Evolutionary conservation across 1,284 basidiomycete genomes (phyloP).

Genomic region (Cystobasidiaceae sp.): DNA sequence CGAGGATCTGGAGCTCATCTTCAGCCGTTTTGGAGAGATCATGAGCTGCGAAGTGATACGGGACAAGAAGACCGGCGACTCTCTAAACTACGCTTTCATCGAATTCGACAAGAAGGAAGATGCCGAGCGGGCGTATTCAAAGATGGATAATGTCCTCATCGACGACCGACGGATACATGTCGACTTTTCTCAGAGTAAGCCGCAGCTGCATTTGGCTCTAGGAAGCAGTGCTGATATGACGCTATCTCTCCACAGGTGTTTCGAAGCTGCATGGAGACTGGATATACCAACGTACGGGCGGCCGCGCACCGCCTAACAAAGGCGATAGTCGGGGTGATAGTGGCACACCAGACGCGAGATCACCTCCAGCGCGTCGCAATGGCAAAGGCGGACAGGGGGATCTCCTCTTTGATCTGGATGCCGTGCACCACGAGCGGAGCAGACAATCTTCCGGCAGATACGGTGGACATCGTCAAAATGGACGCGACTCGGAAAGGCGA

Average conservation of each 20-base stretch:
- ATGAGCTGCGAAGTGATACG: constrained; percentile 96
- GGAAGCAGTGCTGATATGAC: too few relatives aligned
- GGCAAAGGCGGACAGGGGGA: constrained; percentile 32
- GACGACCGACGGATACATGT: constrained; percentile 99
- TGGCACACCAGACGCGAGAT: not conserved
- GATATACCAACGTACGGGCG: constrained; percentile 45
- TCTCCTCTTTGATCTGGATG: constrained; percentile 40
- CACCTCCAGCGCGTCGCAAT: constrained; percentile 11
- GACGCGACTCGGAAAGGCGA: not conserved
- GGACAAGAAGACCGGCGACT: constrained; percentile 93
- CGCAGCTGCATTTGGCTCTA: not conserved
- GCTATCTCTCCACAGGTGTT: constrained; percentile 76
- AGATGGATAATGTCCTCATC: constrained; percentile 99
- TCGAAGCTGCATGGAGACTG: constrained; percentile 53
- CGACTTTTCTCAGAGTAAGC: constrained; percentile 67
- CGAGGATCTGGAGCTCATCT: constrained; percentile 95
- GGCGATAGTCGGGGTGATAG: constrained; percentile 15
- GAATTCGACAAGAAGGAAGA: constrained; percentile 91
- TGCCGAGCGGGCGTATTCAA: constrained; percentile 97
- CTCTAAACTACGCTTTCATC: constrained; percentile 96
- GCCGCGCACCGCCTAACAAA: constrained; percentile 40
- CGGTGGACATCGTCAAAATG: constrained; percentile 2
- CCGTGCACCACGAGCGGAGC: constrained; percentile 28
- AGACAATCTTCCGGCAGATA: constrained; percentile 8
- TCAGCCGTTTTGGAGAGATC: constrained; percentile 89